Evolutionary conservation across 2,329 filamentous ascomycete genomes (phyloP).

Genomic region (Bipolaris zeicola): DNA sequence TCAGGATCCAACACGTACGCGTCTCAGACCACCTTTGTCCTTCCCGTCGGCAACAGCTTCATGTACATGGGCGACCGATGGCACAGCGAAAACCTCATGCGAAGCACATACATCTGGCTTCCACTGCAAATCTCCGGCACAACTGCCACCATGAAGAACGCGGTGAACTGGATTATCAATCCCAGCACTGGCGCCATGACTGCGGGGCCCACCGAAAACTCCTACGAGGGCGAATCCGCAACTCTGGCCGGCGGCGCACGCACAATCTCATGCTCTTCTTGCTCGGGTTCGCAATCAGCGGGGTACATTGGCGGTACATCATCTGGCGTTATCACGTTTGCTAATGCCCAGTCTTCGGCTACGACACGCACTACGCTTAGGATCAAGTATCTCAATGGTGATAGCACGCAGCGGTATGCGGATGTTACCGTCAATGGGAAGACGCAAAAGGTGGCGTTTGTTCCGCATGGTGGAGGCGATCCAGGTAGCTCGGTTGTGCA

Average conservation of each 20-base stretch:
- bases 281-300: slow-evolving; percentile 56
- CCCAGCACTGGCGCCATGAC: slow-evolving; percentile 53
- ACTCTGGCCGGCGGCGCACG: slow-evolving; percentile 55
- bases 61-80: slow-evolving; percentile 73
- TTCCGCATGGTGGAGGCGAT: slow-evolving; percentile 56
- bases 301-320: slow-evolving; percentile 55
- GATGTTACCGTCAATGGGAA: slow-evolving; percentile 63
- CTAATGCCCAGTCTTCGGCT: slow-evolving; percentile 52
- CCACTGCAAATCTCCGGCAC: slow-evolving; percentile 62
- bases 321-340: slow-evolving; percentile 59
- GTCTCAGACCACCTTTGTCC: slow-evolving; percentile 66
- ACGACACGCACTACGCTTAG: slow-evolving; percentile 58
- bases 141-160: slow-evolving; percentile 57
- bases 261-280: slow-evolving; percentile 56
- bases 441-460: slow-evolving; percentile 59
- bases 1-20: slow-evolving; percentile 63
- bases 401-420: slow-evolving; percentile 59
- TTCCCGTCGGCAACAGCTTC: slow-evolving; percentile 53
- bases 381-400: slow-evolving; percentile 63
- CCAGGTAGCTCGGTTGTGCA: slow-evolving; percentile 57
- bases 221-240: slow-evolving; percentile 59
- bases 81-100: slow-evolving; percentile 63
- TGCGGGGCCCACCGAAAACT: slow-evolving; percentile 53
- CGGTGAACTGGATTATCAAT: slow-evolving; percentile 62
- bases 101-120: slow-evolving; percentile 69